A percentile compares a stretch with the other conserved stretches of the same genome.
Evolutionary conservation across 495 filamentous ascomycete species (phyloP).

Genomic region (Ascobolus immersus): DNA sequence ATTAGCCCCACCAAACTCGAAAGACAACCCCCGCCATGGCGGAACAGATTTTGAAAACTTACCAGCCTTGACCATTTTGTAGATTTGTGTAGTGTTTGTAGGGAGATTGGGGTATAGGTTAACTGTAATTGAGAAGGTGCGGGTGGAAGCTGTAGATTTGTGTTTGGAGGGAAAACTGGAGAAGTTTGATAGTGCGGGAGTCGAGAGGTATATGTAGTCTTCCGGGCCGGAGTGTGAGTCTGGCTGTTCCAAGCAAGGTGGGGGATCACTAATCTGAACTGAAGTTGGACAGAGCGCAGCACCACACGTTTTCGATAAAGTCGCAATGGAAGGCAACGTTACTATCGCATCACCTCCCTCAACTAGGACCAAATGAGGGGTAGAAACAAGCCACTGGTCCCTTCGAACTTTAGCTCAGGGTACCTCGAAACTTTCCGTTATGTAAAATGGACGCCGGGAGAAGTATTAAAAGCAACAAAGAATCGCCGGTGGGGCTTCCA

Average conservation of each 20-base stretch:
- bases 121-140: neutral
- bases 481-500: too few relatives aligned
- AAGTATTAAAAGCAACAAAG: too few relatives aligned
- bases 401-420: too few relatives aligned
- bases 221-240: slow-evolving; percentile 3
- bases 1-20: slow-evolving; percentile 1
- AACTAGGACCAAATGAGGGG: too few relatives aligned
- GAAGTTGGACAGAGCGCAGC: slow-evolving; percentile 10
- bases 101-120: neutral
- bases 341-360: too few relatives aligned
- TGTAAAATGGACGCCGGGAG: too few relatives aligned
- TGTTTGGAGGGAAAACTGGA: neutral
- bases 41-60: slow-evolving; percentile 12
- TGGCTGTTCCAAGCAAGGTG: slow-evolving; percentile 6
- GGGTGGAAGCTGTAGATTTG: too few relatives aligned
- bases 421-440: too few relatives aligned
- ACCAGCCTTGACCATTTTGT: slow-evolving; percentile 79
- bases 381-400: too few relatives aligned
- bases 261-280: slow-evolving; percentile 8
- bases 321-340: neutral
- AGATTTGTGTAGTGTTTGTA: neutral
- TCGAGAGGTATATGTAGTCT: slow-evolving; percentile 6
- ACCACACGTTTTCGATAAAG: slow-evolving; percentile 1
- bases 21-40: neutral
- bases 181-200: slow-evolving; percentile 5